Conservation (phyloP, 2,329 filamentous ascomycete genomes). For the Penicillium sclerotigenum region DNA sequence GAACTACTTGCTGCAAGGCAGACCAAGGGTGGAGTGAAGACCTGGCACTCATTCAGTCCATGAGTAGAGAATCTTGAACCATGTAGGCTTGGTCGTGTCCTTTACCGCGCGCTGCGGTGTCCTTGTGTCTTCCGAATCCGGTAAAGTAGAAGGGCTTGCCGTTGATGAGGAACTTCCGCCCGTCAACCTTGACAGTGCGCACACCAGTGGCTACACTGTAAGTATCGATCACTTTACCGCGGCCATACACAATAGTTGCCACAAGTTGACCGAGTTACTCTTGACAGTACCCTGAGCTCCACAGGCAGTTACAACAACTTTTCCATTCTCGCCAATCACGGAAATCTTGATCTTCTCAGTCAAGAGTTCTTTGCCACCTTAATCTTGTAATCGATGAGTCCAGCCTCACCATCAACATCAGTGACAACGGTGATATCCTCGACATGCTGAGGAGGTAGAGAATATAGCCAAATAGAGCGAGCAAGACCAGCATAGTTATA, state of each 20-base stretch:
- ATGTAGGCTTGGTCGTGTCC: constrained; percentile 32
- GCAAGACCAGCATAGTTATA: constrained; percentile 32
- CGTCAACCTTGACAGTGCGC: constrained; percentile 20
- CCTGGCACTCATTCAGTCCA: constrained; percentile 33
- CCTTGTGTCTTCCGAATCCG: constrained; percentile 32
- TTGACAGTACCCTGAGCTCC: constrained; percentile 12
- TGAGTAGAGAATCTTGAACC: constrained; percentile 32
- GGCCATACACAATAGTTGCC: constrained; percentile 22
- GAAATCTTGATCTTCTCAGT: background rate
- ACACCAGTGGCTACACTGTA: constrained; percentile 24
- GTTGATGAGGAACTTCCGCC: constrained; percentile 28
- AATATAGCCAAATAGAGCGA: constrained; percentile 29
- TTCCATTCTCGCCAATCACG: background rate
- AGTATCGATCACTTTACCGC: constrained; percentile 13
- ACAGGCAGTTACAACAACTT: background rate
- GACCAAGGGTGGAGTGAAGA: constrained; percentile 22
- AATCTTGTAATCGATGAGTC: constrained; percentile 1
- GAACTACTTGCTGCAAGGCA: constrained; percentile 33
- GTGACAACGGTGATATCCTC: constrained; percentile 25
- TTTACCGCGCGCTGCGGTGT: constrained; percentile 27
- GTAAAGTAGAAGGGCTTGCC: constrained; percentile 30
- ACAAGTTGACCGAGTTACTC: constrained; percentile 20
- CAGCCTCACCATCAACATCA: constrained; percentile 10
- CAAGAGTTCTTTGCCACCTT: background rate
- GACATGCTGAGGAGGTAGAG: constrained; percentile 21